Percentiles rank a stretch among this genome's conserved stretches.
Evolutionary conservation across 805 yeast species (phyloP).

Genomic region (Zygosaccharomyces gambellarensis): DNA sequence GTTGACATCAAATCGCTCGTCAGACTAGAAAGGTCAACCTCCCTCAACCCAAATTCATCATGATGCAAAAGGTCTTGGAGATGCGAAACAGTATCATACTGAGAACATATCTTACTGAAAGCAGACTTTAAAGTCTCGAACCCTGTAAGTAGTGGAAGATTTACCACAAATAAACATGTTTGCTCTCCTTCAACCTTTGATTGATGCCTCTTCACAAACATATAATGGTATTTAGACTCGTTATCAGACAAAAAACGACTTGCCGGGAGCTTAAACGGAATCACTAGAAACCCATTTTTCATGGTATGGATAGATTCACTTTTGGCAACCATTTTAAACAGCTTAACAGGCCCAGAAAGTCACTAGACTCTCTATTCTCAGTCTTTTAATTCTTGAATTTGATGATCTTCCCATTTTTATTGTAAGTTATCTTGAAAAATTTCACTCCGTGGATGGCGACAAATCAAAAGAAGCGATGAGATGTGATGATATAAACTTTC

Average conservation of each 20-base stretch:
- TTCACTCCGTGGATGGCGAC: constrained; percentile 4
- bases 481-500: background rate
- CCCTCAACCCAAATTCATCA: constrained; percentile 42
- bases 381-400: background rate
- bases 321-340: constrained; percentile 2
- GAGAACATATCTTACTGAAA: constrained; percentile 48
- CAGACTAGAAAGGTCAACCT: constrained; percentile 50
- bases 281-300: constrained; percentile 36
- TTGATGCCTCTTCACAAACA: constrained; percentile 63
- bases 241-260: constrained; percentile 12
- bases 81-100: constrained; percentile 49
- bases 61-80: constrained; percentile 47
- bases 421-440: constrained; percentile 4
- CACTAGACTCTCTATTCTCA: background rate
- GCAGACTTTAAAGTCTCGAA: constrained; percentile 49
- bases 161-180: constrained; percentile 65
- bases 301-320: constrained; percentile 17
- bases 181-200: constrained; percentile 40
- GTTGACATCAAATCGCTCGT: constrained; percentile 51
- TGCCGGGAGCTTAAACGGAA: constrained; percentile 32
- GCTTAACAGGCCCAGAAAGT: background rate
- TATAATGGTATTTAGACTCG: constrained; percentile 43
- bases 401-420: background rate
- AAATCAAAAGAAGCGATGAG: background rate
- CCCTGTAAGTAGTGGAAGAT: constrained; percentile 63